Evolutionary conservation across 495 filamentous ascomycete species (phyloP).

Genomic region (Aspergillus taichungensis): DNA sequence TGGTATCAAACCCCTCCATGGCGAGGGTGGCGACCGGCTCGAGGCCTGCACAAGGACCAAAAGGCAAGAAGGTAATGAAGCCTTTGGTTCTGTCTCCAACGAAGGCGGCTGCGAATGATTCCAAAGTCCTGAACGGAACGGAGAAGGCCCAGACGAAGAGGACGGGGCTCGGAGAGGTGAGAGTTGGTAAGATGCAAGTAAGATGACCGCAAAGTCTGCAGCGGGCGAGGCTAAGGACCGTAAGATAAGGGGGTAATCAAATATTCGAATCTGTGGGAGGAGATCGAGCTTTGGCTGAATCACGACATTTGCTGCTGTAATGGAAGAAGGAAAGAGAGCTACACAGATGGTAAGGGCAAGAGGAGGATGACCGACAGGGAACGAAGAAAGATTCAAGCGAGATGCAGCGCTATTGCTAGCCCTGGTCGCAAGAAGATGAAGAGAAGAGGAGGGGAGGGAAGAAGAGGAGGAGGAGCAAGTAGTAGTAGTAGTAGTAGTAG

Average conservation of each 20-base stretch:
- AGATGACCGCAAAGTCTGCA: too few species aligned
- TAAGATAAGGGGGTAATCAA: too few species aligned
- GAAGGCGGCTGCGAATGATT: too few species aligned
- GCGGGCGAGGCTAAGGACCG: too few species aligned
- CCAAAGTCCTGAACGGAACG: background rate
- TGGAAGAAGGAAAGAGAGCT: background rate
- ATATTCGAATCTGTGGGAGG: too few species aligned
- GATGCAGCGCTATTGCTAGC: background rate
- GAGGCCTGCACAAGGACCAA: too few species aligned
- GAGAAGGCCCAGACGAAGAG: slow-evolving; percentile 11
- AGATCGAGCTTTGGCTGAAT: too few species aligned
- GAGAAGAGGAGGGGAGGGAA: slow-evolving; percentile 6
- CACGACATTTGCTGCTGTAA: too few species aligned
- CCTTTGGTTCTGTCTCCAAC: too few species aligned
- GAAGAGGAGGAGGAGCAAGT: slow-evolving; percentile 9
- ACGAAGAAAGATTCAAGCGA: background rate
- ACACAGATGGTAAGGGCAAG: slow-evolving; percentile 9
- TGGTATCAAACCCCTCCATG: slow-evolving; percentile 59
- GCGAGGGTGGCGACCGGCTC: slow-evolving; percentile 13
- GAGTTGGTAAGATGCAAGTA: slow-evolving; percentile 4
- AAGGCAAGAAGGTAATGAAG: too few species aligned
- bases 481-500: slow-evolving; percentile 7
- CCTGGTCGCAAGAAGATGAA: slow-evolving; percentile 4
- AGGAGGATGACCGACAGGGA: background rate
- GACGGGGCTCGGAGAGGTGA: slow-evolving; percentile 8